phyloP scores from a whole-genome alignment of 2,329 filamentous ascomycete species.

The Pseudogymnoascus pannorum region DNA sequence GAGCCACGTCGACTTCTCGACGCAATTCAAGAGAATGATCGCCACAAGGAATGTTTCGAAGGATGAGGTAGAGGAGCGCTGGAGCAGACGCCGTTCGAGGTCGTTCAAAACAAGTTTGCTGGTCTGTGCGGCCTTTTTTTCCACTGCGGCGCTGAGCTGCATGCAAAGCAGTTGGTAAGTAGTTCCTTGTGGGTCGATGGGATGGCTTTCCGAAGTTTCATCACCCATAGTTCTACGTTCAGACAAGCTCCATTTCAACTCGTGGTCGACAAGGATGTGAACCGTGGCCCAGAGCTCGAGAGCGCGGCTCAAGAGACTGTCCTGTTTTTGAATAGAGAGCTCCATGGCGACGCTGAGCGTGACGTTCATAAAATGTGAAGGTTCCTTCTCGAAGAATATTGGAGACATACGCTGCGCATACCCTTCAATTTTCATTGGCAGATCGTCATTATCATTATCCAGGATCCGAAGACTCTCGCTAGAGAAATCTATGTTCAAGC shows the following conservation, averaged over 20 bases:
- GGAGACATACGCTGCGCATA: slow-evolving; percentile 54
- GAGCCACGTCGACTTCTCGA: slow-evolving; percentile 62
- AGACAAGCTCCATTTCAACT: slow-evolving; percentile 49
- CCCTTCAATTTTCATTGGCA: slow-evolving; percentile 49
- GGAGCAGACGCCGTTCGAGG: slow-evolving; percentile 54
- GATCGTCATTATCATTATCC: slow-evolving; percentile 53
- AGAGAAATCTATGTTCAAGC: slow-evolving; percentile 27
- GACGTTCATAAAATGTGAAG: slow-evolving; percentile 51
- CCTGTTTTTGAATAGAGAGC: slow-evolving; percentile 41
- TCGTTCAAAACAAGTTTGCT: slow-evolving; percentile 51
- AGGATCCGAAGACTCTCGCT: slow-evolving; percentile 43
- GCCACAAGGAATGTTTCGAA: slow-evolving; percentile 56
- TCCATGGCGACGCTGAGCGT: slow-evolving; percentile 45
- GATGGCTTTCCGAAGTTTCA: slow-evolving; percentile 33
- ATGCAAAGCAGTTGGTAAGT: slow-evolving; percentile 53
- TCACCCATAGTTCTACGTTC: slow-evolving; percentile 38
- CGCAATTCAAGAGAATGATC: slow-evolving; percentile 55
- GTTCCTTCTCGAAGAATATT: slow-evolving; percentile 51
- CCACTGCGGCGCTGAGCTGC: slow-evolving; percentile 57
- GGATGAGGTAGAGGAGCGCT: slow-evolving; percentile 51
- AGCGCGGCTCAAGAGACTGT: slow-evolving; percentile 49
- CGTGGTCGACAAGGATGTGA: slow-evolving; percentile 54
- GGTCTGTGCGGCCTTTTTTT: slow-evolving; percentile 54
- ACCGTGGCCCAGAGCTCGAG: slow-evolving; percentile 59
- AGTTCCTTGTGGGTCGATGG: slow-evolving; percentile 30